phyloP scores from a whole-genome alignment of 495 filamentous ascomycete genomes.

The Penicillium cinerascens region DNA sequence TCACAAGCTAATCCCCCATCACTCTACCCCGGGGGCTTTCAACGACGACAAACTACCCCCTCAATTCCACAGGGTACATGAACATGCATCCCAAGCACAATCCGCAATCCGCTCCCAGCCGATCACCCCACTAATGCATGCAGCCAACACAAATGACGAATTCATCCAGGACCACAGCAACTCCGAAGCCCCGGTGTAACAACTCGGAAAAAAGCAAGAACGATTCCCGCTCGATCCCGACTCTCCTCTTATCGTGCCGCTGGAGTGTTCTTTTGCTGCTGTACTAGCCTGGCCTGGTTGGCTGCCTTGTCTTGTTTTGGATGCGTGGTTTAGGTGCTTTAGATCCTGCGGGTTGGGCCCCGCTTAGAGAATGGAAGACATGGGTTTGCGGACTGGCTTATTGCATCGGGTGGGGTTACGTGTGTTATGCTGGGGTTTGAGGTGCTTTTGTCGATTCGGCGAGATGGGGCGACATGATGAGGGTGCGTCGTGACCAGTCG shows the following conservation, averaged over 20 bases:
- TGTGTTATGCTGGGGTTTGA: neutral
- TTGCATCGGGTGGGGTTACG: neutral
- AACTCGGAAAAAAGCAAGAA: neutral
- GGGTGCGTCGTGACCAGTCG: neutral
- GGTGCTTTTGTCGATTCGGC: neutral
- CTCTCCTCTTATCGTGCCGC: neutral
- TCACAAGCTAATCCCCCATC: neutral
- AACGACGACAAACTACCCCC: neutral
- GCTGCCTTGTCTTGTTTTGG: neutral
- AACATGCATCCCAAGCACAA: neutral
- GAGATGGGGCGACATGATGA: neutral
- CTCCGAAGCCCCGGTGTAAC: slow-evolving; percentile 6
- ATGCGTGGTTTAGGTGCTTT: neutral
- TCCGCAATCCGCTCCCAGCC: neutral
- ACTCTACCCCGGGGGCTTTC: neutral
- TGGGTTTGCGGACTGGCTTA: neutral
- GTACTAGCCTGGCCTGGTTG: neutral
- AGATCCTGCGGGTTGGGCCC: neutral
- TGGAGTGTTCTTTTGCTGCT: neutral
- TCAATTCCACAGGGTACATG: neutral
- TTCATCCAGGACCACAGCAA: neutral
- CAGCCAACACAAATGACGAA: slow-evolving; percentile 6
- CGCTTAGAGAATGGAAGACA: neutral
- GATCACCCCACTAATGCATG: neutral
- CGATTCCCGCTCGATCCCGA: neutral